phyloP scores from a whole-genome alignment of 768 basidiomycete genomes.

The Gautieria morchelliformis region DNA sequence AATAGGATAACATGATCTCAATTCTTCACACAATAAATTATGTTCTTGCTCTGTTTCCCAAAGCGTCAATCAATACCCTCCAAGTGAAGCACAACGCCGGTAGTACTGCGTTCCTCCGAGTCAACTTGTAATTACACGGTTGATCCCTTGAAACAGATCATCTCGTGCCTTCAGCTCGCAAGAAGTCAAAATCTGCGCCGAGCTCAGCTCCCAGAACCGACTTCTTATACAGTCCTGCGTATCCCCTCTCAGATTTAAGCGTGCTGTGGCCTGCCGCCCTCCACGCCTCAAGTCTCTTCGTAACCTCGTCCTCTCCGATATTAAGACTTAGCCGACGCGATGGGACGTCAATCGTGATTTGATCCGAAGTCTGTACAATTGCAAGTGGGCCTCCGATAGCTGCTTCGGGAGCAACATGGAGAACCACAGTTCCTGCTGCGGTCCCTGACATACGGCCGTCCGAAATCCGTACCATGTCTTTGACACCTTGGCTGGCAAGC shows the following conservation, averaged over 20 bases:
- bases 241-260: constrained; percentile 10
- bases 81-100: too few relatives aligned
- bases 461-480: constrained; percentile 18
- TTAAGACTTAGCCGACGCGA: constrained; percentile 18
- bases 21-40: too few relatives aligned
- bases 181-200: constrained; percentile 18
- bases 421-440: constrained; percentile 18
- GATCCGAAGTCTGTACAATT: constrained; percentile 16
- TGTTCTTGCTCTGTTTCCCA: too few relatives aligned
- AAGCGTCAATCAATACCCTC: too few relatives aligned
- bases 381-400: constrained; percentile 17
- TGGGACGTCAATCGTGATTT: constrained; percentile 25
- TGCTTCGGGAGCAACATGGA: constrained; percentile 19
- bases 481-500: constrained; percentile 16
- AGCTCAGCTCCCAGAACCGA: constrained; percentile 14
- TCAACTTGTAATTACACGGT: too few relatives aligned
- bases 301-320: background rate
- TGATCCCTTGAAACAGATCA: background rate
- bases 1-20: too few relatives aligned
- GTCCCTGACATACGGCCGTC: constrained; percentile 21
- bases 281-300: background rate
- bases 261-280: background rate
- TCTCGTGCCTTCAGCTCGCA: constrained; percentile 6
- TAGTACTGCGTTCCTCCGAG: too few relatives aligned
- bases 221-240: constrained; percentile 14